phyloP scores from a whole-genome alignment of 2,329 filamentous ascomycete species.

The Penicillium palitans region DNA sequence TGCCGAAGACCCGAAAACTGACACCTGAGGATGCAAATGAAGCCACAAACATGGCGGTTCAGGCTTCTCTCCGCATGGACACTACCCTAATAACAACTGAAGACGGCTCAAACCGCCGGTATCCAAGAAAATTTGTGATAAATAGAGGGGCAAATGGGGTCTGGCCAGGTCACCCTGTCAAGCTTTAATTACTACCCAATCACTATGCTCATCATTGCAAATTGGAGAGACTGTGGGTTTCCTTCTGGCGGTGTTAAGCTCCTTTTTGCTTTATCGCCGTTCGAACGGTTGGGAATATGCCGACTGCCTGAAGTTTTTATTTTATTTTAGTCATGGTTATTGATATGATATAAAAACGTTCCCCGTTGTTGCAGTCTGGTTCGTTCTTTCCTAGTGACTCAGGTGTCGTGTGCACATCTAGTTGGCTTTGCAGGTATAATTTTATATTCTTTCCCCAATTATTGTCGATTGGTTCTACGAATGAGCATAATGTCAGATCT shows the following conservation, averaged over 20 bases:
- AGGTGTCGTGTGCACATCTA: background rate
- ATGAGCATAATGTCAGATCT: conserved; percentile 15
- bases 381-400: background rate
- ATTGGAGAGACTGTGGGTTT: background rate
- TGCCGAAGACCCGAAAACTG: conserved; percentile 7
- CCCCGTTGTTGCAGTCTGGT: background rate
- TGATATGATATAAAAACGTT: background rate
- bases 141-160: background rate
- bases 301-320: background rate
- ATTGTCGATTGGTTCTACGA: background rate
- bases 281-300: background rate
- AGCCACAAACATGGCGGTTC: background rate
- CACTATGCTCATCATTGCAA: background rate
- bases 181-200: conserved; percentile 6
- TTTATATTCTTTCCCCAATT: background rate
- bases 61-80: background rate
- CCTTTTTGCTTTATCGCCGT: conserved; percentile 3
- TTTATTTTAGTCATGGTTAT: background rate
- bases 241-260: conserved; percentile 1
- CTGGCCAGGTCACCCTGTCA: background rate
- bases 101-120: conserved; percentile 8
- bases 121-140: background rate
- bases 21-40: conserved; percentile 2
- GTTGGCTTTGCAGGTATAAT: background rate
- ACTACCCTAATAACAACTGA: background rate